Percentiles rank a stretch among this genome's conserved stretches.
Conservation (phyloP, 306 rosid species). For the Malus orientalis region DNA sequence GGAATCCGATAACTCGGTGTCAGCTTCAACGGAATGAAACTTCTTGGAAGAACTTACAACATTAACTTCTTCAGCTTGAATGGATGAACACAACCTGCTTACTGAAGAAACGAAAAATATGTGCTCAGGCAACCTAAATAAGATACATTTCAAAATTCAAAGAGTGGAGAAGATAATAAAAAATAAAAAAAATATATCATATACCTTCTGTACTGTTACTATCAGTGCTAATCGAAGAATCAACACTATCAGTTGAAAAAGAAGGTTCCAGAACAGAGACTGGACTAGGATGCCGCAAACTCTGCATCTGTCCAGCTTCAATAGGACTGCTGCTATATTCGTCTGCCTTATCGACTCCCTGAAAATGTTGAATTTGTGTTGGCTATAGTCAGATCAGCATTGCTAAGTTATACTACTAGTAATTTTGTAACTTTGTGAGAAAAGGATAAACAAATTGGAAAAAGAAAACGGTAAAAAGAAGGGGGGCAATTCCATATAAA, state of each 20-base stretch:
- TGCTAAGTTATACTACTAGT: not conserved
- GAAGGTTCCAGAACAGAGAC: constrained; percentile 76
- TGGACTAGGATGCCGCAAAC: constrained; percentile 71
- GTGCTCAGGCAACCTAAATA: constrained; percentile 4
- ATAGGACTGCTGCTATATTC: constrained; percentile 24
- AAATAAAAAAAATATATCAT: not conserved
- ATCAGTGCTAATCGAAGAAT: constrained; percentile 53
- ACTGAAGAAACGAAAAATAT: constrained; percentile 35
- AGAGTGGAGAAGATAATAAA: not conserved
- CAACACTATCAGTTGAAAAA: constrained; percentile 71
- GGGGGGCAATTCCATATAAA: not conserved
- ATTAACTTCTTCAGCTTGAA: constrained; percentile 48
- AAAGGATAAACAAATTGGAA: not conserved
- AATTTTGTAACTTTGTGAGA: not conserved
- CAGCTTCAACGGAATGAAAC: constrained; percentile 36
- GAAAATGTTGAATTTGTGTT: constrained; percentile 15
- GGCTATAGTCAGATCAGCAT: constrained; percentile 12
- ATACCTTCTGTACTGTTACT: constrained; percentile 66
- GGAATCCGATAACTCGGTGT: constrained; percentile 70
- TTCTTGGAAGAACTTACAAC: constrained; percentile 40
- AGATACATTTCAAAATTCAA: not conserved
- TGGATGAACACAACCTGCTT: constrained; percentile 57
- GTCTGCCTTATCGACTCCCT: constrained; percentile 44
- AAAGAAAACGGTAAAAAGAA: not conserved
- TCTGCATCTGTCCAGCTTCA: constrained; percentile 27